Conservation (phyloP, 257 asterid genomes). For the Eustoma russellianum region DNA sequence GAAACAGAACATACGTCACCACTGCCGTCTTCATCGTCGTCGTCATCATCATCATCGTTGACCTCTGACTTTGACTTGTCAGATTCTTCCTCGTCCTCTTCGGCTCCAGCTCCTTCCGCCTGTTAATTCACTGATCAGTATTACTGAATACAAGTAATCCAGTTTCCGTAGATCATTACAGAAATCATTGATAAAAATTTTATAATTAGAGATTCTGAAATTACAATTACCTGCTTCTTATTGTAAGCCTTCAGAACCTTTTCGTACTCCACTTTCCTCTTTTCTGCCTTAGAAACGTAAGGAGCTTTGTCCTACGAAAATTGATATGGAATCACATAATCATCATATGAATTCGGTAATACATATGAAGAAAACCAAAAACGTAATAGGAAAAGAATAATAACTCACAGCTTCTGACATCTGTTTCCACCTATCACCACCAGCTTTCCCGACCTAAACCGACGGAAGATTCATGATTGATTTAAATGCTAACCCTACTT, state of each 20-base stretch:
- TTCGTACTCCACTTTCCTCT: conserved; percentile 65
- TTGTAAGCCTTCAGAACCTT: conserved; percentile 62
- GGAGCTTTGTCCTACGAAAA: conserved; percentile 52
- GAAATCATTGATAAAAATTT: too few species aligned
- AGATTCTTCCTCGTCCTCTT: conserved; percentile 24
- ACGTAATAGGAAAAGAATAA: too few species aligned
- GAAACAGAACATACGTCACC: conserved; percentile 12
- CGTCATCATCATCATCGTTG: conserved; percentile 23
- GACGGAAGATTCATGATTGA: not conserved
- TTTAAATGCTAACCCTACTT: not conserved
- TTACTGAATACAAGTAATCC: not conserved
- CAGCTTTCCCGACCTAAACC: conserved; percentile 77
- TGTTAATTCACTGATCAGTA: not conserved
- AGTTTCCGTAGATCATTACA: too few species aligned
- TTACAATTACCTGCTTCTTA: conserved; percentile 31
- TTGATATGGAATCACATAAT: not conserved
- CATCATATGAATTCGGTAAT: not conserved
- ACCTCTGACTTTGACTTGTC: conserved; percentile 30
- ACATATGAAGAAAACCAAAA: not conserved
- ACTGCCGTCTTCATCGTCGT: conserved; percentile 22
- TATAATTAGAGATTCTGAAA: not conserved
- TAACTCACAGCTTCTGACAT: conserved; percentile 50
- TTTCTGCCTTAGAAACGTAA: conserved; percentile 61
- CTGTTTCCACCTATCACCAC: conserved; percentile 83
- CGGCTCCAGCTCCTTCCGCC: conserved; percentile 18